phyloP scores from a whole-genome alignment of 1,284 basidiomycete species.

The Trametes sp. region DNA sequence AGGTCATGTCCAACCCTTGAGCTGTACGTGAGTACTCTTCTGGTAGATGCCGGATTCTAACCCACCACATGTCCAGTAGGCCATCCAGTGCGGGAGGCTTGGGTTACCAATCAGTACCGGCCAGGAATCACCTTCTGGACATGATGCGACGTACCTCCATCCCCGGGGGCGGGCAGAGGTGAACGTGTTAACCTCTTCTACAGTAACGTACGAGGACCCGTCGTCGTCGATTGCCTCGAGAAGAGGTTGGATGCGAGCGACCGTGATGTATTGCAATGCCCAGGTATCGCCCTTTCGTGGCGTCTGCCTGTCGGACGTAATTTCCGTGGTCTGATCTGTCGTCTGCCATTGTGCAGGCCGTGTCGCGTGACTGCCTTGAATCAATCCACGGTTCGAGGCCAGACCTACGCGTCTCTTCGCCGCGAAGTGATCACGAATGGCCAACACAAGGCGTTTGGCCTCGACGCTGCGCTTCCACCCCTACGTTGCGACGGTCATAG shows the following conservation, averaged over 20 bases:
- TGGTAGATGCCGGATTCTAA: not conserved
- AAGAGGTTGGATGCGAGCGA: conserved; percentile 32
- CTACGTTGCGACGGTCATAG: conserved; percentile 26
- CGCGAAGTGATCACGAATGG: conserved; percentile 40
- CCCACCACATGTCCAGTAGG: conserved; percentile 32
- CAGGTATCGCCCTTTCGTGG: conserved; percentile 33
- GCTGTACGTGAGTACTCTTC: not conserved
- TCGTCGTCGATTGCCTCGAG: conserved; percentile 45
- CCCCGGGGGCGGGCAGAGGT: conserved; percentile 34
- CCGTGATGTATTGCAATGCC: conserved; percentile 34
- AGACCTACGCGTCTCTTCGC: too few species aligned
- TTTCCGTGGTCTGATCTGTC: too few species aligned
- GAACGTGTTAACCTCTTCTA: conserved; percentile 43
- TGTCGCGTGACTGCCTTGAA: too few species aligned
- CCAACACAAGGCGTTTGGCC: conserved; percentile 41
- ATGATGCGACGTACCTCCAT: conserved; percentile 41
- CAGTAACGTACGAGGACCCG: conserved; percentile 41
- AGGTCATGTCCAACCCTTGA: conserved; percentile 25
- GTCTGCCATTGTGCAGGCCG: too few species aligned
- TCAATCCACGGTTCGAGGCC: too few species aligned
- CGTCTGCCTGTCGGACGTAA: too few species aligned
- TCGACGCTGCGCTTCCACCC: conserved; percentile 43
- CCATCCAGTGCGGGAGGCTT: conserved; percentile 31
- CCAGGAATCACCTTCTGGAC: not conserved
- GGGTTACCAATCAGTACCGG: too few species aligned